Conservation (phyloP, 768 basidiomycete genomes). For the Sporobolomyces pararoseus region DNA sequence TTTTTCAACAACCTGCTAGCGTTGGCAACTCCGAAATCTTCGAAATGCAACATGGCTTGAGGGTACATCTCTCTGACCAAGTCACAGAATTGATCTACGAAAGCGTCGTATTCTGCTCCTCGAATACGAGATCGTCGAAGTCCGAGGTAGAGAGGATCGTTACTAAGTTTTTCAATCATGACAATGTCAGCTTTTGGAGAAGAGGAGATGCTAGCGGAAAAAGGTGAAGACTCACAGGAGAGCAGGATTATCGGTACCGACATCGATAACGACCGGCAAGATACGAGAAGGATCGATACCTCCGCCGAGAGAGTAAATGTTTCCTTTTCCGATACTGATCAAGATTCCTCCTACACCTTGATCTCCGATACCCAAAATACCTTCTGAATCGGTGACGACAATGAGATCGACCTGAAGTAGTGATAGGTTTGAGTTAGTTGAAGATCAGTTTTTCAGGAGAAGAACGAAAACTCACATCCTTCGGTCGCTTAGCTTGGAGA, state of each 20-base stretch:
- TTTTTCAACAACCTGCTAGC: constrained; percentile 48
- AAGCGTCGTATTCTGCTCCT: constrained; percentile 70
- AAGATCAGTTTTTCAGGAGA: no score
- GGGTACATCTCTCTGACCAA: constrained; percentile 39
- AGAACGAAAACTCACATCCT: constrained; percentile 25
- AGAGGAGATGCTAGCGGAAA: constrained; percentile 11
- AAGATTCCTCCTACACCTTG: constrained; percentile 61
- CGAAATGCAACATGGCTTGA: constrained; percentile 61
- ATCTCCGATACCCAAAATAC: constrained; percentile 74
- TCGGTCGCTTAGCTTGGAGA: constrained; percentile 24
- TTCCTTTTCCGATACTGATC: constrained; percentile 40
- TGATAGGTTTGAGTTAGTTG: no score
- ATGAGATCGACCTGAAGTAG: constrained; percentile 61
- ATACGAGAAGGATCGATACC: constrained; percentile 48
- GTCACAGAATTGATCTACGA: constrained; percentile 64
- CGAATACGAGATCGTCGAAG: constrained; percentile 67
- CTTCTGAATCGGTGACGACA: constrained; percentile 78
- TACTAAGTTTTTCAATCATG: neutral
- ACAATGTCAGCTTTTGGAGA: neutral
- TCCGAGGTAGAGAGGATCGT: constrained; percentile 55
- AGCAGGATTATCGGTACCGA: constrained; percentile 68
- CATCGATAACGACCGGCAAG: constrained; percentile 56
- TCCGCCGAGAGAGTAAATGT: constrained; percentile 51
- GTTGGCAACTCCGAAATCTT: constrained; percentile 48
- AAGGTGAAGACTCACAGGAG: constrained; percentile 59